Conservation (phyloP, 169 alveolate species). For the Cyclospora cayetanensis region DNA sequence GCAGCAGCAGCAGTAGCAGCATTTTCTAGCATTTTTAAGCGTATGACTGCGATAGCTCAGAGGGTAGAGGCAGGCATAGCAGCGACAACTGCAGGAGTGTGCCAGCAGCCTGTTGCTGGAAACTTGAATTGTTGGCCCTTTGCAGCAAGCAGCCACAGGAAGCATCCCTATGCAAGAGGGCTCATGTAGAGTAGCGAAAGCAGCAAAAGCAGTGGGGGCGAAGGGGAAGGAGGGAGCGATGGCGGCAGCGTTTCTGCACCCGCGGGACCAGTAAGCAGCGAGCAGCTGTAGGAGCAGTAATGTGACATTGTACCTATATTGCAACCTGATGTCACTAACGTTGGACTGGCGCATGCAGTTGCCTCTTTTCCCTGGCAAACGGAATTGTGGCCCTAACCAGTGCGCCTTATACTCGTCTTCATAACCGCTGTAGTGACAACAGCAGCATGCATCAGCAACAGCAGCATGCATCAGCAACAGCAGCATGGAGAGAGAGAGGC, state of each 20-base stretch:
- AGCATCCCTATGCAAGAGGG: not conserved
- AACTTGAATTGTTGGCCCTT: not conserved
- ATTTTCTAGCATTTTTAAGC: too few relatives aligned
- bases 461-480: not conserved
- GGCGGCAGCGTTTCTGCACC: too few relatives aligned
- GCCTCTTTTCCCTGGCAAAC: conserved; percentile 36
- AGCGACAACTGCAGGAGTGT: not conserved
- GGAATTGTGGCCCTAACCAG: conserved; percentile 77
- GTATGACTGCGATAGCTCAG: too few relatives aligned
- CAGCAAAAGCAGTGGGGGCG: not conserved
- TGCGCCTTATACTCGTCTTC: conserved; percentile 79
- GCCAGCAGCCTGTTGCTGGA: too few relatives aligned
- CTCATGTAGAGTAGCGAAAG: not conserved
- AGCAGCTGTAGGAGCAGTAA: too few relatives aligned
- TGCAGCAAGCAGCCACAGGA: not conserved
- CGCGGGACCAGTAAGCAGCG: too few relatives aligned
- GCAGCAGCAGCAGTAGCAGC: not conserved
- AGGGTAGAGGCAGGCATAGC: not conserved
- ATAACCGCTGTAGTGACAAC: conserved; percentile 67
- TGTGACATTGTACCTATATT: conserved; percentile 36
- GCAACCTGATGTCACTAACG: conserved; percentile 71
- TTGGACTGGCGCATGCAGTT: conserved; percentile 71
- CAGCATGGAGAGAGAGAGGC: not conserved
- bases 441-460: not conserved
- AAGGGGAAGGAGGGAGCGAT: too few relatives aligned